Base-by-base conservation (phyloP, 768 basidiomycete genomes). In the Lentinus brumalis region DNA sequence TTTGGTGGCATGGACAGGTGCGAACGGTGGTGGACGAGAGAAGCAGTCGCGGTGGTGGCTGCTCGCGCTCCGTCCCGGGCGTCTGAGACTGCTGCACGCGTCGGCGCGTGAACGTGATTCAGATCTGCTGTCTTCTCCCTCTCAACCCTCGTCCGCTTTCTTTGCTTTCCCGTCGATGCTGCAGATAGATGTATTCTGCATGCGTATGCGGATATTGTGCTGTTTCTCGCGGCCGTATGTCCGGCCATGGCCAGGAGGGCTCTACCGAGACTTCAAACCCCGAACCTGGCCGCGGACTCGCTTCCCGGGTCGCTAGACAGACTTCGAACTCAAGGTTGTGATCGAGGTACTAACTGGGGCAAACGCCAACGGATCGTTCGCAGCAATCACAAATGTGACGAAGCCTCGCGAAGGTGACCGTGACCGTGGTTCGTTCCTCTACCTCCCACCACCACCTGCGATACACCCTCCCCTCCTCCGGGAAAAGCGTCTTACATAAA, bases 1-100 rank as follows among this genome's bases (percentile, higher is more conserved):
- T 73, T 73, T 11, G 68, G 69, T 14, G 70, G 67, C 71, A 73
- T 73, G 47, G 29, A 10, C 18, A 5, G 18, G 41, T 3, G 21
- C 16, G 35, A 15, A 32, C 18, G 50, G 44, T 50, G 41, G 54
- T 18, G 29, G 62, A 50, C 30, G 31, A 30, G 30, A 44, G 29
- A 50, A 26, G 18, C 18, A 21, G 47, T 47, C 62, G 62, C 57
- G 62, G 50, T 53, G 56, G 62, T 56, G 62, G 62, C 57, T 63
- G 61, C 21, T 9, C 7, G 35, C 35, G 11, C 50, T 30, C 9
- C 52, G 32, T 44, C 6, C 42, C 50, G 53, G 50, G 62, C 62
- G 57, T 50, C 50, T 59, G 21, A 26, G 21, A 26, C 21, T 26
- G 31, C 12, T 41, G 21, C 30, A 53, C 57, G 62, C 57, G 62